Evolutionary conservation across 1,139 yeast species (phyloP), one percentile per base, ranked within the genome.

Genomic region (Kodamaea fungicola): DNA sequence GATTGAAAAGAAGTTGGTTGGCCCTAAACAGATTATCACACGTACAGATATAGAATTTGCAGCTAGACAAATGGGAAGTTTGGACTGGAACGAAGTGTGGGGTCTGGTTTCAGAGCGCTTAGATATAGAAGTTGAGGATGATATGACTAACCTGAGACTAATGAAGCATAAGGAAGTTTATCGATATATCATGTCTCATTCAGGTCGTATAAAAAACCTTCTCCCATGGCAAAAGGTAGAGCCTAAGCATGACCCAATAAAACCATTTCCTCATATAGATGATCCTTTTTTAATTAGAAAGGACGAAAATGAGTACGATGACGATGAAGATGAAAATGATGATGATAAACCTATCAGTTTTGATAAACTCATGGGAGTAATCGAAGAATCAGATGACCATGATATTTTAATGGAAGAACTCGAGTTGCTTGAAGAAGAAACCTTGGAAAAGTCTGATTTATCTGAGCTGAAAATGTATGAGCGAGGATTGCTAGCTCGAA

Each of bases 401-500:
- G 31, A 27, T 3, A 26, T 28, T 6, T 23, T 13, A 4, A 28
- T 33, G 26, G 42, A 42, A 22, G 34, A 33, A 2, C 41, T 32
- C n/a, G 46, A 37, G 7, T 12, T 34, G 19, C 36, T 46, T 4
- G 52, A 47, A 28, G 46, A 43, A 6, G 32, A 42, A 16, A 32
- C 34, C 1, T 41, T 60, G 12, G 60, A 61, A 7, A 36, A 38
- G 6, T 30, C 29, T 3, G 67, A 61, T 35, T 29, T 27, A 7
- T 31, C 29, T 24, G 52, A 49, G 23, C 53, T 58, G 28, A 42
- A 44, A 21, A 45, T 49, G 24, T 46, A 61, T 32, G 64, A 61
- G 35, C 57, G 53, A 19, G 56, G 53, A 6, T 38, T 55, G 25
- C 40, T 41, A 29, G 43, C 49, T 1, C 31, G 30, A 34, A 35